Percentiles rank a stretch among this genome's conserved stretches.
phyloP scores from a whole-genome alignment of 495 filamentous ascomycete genomes.

The Neurospora pannonica region DNA sequence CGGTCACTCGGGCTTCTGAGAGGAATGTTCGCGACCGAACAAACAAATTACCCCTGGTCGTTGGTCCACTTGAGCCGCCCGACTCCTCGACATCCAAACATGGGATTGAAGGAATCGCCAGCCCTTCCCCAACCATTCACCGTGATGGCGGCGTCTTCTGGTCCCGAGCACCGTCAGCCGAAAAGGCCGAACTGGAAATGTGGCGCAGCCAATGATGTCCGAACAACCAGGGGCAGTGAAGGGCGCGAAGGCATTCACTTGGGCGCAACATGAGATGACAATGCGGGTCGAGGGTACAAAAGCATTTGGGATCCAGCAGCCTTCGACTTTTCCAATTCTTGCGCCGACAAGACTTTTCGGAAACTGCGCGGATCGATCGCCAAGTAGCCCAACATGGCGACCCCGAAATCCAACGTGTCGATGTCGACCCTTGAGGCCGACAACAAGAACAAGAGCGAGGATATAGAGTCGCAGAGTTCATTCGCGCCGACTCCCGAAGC shows the following conservation, averaged over 20 bases:
- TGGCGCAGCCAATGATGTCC: not conserved
- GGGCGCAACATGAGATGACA: not conserved
- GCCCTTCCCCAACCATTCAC: not conserved
- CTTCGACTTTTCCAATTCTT: not conserved
- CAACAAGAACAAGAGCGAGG: not conserved
- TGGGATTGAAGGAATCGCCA: not conserved
- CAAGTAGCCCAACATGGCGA: not conserved
- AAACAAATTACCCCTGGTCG: not conserved
- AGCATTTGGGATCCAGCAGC: not conserved
- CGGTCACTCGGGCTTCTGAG: not conserved
- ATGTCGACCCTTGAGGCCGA: not conserved
- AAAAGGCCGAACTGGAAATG: not conserved
- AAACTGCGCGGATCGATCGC: not conserved
- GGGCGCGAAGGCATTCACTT: not conserved
- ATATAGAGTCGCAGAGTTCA: not conserved
- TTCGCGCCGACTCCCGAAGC: not conserved
- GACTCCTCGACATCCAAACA: not conserved
- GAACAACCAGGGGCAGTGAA: not conserved
- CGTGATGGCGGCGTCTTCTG: not conserved
- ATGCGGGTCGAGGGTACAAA: not conserved
- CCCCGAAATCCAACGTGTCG: not conserved
- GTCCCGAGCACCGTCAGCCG: not conserved
- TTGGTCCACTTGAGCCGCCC: not conserved
- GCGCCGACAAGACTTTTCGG: not conserved
- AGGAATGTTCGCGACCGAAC: not conserved